phyloP scores from a whole-genome alignment of 257 asterid genomes.

The Solanum bukasovii region DNA sequence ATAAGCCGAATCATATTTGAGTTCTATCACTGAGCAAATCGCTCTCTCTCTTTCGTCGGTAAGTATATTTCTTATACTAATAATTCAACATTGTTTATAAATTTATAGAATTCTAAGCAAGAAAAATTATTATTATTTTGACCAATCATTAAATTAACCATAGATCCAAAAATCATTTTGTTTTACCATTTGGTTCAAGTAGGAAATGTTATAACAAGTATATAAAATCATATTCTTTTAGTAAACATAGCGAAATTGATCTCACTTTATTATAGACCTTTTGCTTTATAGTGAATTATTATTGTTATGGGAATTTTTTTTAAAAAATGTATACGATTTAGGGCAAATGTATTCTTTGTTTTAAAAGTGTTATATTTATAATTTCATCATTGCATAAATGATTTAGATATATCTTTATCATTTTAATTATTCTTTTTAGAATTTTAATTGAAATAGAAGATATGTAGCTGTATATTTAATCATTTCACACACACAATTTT shows the following conservation, averaged over 20 bases:
- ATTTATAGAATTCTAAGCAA: not conserved
- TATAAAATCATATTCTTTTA: not conserved
- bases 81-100: not conserved
- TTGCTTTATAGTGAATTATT: not conserved
- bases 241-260: not conserved
- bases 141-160: not conserved
- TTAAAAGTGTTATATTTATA: no score
- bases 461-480: not conserved
- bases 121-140: not conserved
- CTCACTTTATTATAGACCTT: not conserved
- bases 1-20: not conserved
- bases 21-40: not conserved
- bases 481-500: no score
- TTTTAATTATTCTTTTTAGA: not conserved
- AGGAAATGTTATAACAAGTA: not conserved
- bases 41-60: not conserved
- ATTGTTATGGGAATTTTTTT: not conserved
- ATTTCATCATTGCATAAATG: not conserved
- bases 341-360: not conserved
- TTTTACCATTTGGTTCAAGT: not conserved
- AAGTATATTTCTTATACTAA: not conserved
- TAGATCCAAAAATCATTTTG: not conserved
- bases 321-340: not conserved
- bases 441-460: not conserved
- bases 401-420: not conserved